A percentile compares a stretch with the other conserved stretches of the same genome.
phyloP scores from a whole-genome alignment of 345 rosid species.

The Orychophragmus violaceus region DNA sequence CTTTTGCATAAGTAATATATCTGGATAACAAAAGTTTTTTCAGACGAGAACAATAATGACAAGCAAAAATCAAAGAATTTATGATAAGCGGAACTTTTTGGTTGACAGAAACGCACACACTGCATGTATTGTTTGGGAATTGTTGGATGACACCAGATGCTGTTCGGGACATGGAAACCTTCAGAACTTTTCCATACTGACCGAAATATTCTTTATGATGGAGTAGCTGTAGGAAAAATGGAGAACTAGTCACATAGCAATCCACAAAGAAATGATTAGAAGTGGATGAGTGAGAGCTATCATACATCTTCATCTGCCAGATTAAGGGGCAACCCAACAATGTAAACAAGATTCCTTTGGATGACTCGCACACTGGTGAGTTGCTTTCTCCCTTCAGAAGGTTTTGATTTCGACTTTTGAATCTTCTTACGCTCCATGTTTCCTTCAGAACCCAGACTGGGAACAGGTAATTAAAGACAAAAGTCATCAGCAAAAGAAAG shows the following conservation, averaged over 20 bases:
- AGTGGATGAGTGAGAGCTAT: background rate
- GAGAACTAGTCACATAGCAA: background rate
- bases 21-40: background rate
- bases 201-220: slow-evolving; percentile 63
- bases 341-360: slow-evolving; percentile 64
- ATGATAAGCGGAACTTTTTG: background rate
- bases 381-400: slow-evolving; percentile 60
- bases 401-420: slow-evolving; percentile 53
- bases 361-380: slow-evolving; percentile 60
- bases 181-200: slow-evolving; percentile 65
- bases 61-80: background rate
- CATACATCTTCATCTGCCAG: slow-evolving; percentile 69
- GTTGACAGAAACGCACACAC: slow-evolving; percentile 46
- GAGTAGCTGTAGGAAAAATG: slow-evolving; percentile 42
- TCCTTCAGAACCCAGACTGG: slow-evolving; percentile 38
- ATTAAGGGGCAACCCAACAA: slow-evolving; percentile 60
- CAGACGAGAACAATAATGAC: background rate
- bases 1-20: slow-evolving; percentile 49
- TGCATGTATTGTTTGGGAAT: slow-evolving; percentile 60
- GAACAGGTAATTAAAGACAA: background rate
- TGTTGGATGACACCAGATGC: slow-evolving; percentile 62
- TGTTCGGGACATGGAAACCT: slow-evolving; percentile 68
- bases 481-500: slow-evolving; percentile 15
- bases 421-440: slow-evolving; percentile 38
- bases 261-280: background rate